Evolutionary conservation across 306 rosid species (phyloP).

Genomic region (Pyrus communis): DNA sequence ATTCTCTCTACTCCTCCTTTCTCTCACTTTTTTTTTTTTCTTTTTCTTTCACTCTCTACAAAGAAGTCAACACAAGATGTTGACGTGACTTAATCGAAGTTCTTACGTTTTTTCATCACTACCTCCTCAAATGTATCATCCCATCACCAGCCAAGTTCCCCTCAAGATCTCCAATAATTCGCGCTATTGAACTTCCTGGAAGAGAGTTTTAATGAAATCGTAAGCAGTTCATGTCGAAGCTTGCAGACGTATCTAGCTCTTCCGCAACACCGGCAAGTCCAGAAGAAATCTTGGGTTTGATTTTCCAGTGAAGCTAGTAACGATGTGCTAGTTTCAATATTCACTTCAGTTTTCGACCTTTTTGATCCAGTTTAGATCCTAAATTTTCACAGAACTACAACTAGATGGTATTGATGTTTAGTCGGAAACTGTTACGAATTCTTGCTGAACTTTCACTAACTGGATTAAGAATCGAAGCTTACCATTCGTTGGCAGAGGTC

Average conservation of each 20-base stretch:
- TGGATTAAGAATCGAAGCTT: conserved; percentile 16
- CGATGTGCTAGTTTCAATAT: not conserved
- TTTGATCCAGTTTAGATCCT: not conserved
- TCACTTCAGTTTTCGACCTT: not conserved
- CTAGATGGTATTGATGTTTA: not conserved
- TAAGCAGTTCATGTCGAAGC: conserved; percentile 74
- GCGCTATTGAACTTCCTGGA: conserved; percentile 81
- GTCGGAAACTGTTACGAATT: not conserved
- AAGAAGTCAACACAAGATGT: too few relatives aligned
- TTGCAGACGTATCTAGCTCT: conserved; percentile 55
- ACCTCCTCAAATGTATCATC: conserved; percentile 66
- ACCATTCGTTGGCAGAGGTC: conserved; percentile 88
- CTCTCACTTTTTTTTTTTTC: too few relatives aligned
- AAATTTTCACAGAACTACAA: not conserved
- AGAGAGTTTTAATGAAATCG: conserved; percentile 50
- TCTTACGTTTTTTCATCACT: not conserved
- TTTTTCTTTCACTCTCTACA: too few relatives aligned
- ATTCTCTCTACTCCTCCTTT: too few relatives aligned
- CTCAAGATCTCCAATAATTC: conserved; percentile 88
- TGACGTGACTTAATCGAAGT: too few relatives aligned
- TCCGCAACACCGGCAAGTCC: conserved; percentile 59
- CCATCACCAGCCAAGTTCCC: conserved; percentile 93
- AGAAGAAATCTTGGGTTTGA: conserved; percentile 52
- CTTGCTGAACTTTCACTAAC: not conserved
- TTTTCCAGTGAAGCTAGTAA: conserved; percentile 7